phyloP scores from a whole-genome alignment of 306 rosid species.

The Cotoneaster glaucophyllus region DNA sequence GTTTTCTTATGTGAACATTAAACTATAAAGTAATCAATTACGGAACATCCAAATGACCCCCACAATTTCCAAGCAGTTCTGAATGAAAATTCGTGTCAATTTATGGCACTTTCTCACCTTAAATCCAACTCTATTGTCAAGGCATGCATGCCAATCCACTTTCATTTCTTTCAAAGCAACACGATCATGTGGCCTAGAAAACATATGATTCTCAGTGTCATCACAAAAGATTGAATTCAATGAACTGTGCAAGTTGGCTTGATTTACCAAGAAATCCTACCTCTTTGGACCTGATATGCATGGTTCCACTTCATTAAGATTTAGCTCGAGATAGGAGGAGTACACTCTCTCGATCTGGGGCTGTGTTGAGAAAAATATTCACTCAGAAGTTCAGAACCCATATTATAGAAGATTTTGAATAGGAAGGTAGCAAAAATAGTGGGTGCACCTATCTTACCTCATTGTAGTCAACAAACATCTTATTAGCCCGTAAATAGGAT shows the following conservation, averaged over 20 bases:
- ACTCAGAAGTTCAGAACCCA: slow-evolving; percentile 13
- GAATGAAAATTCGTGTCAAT: background rate
- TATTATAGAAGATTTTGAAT: background rate
- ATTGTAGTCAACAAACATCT: slow-evolving; percentile 83
- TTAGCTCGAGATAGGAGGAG: slow-evolving; percentile 71
- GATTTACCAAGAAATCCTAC: slow-evolving; percentile 24
- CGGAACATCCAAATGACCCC: background rate
- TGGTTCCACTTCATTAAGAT: slow-evolving; percentile 78
- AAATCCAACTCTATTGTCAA: slow-evolving; percentile 86
- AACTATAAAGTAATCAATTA: background rate
- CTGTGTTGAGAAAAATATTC: slow-evolving; percentile 38
- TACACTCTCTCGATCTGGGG: slow-evolving; percentile 77
- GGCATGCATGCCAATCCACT: slow-evolving; percentile 87
- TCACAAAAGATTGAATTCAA: slow-evolving; percentile 11
- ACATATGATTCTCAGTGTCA: slow-evolving; percentile 19
- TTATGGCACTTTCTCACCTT: slow-evolving; percentile 49
- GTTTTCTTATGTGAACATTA: background rate
- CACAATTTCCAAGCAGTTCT: background rate
- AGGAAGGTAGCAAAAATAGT: background rate
- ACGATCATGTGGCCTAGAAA: slow-evolving; percentile 90
- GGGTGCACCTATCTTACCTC: slow-evolving; percentile 41
- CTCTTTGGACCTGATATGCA: slow-evolving; percentile 98
- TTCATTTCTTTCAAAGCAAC: slow-evolving; percentile 92
- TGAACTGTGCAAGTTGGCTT: slow-evolving; percentile 10
- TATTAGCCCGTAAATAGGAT: slow-evolving; percentile 73